Evolutionary conservation across 2,329 filamentous ascomycete genomes (phyloP).

Genomic region (Aspergillus ustus): DNA sequence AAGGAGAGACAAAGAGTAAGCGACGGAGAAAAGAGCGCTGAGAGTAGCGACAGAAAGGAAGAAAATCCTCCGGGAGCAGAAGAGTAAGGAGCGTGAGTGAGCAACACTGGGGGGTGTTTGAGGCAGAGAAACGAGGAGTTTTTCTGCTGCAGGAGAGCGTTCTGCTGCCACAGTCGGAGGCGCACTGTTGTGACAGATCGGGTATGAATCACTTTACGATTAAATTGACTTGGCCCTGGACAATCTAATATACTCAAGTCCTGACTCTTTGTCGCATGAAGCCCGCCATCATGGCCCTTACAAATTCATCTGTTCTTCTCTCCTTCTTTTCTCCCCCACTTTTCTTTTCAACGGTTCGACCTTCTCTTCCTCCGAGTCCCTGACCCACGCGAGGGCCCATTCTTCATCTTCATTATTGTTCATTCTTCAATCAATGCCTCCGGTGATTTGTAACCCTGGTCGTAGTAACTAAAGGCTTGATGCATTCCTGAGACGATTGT

Average conservation of each 20-base stretch:
- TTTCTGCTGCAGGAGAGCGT: conserved; percentile 6
- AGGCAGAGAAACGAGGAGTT: conserved; percentile 9
- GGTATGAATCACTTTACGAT: conserved; percentile 3
- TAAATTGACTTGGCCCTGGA: neutral
- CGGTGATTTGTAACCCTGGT: neutral
- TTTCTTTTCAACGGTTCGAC: conserved; percentile 2
- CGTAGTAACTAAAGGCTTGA: neutral
- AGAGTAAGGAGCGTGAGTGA: conserved; percentile 15
- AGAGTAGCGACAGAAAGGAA: conserved; percentile 16
- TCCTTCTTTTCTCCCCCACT: conserved; percentile 10
- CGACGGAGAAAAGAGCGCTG: conserved; percentile 2
- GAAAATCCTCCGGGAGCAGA: conserved; percentile 12
- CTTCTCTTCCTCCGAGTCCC: conserved; percentile 8
- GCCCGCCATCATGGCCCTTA: neutral
- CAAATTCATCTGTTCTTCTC: conserved; percentile 5
- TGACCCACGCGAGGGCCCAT: conserved; percentile 14
- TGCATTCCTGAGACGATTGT: neutral
- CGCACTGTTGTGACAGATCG: neutral
- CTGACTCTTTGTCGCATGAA: neutral
- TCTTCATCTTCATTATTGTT: neutral
- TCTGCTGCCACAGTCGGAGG: neutral
- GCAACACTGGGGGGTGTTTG: neutral
- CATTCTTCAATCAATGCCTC: neutral
- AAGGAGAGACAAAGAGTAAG: conserved; percentile 17
- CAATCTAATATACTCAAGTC: neutral